Evolutionary conservation across 257 asterid species (phyloP).

Genomic region (Salvia hispanica): DNA sequence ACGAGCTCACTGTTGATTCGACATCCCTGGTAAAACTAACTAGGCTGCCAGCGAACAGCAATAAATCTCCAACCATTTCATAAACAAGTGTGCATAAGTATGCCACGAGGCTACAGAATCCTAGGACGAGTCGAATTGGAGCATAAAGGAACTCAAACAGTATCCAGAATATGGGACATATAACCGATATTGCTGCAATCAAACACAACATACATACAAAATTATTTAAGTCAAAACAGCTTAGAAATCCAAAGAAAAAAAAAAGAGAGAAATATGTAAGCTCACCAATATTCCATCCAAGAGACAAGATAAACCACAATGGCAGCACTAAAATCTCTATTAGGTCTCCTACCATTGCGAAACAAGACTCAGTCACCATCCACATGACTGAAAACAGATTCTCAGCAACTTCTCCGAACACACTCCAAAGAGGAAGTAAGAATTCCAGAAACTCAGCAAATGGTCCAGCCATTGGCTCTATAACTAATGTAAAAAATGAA

Average conservation of each 20-base stretch:
- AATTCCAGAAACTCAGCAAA: constrained; percentile 61
- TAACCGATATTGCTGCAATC: constrained; percentile 61
- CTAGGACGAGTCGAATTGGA: constrained; percentile 73
- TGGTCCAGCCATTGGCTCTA: constrained; percentile 73
- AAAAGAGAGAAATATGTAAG: constrained; percentile 1
- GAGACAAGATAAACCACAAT: constrained; percentile 53
- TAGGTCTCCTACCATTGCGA: constrained; percentile 53
- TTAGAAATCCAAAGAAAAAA: background rate
- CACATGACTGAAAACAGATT: constrained; percentile 67
- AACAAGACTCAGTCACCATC: constrained; percentile 62
- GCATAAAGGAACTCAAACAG: constrained; percentile 69
- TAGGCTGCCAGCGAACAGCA: constrained; percentile 61
- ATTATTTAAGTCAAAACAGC: constrained; percentile 16
- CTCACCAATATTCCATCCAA: constrained; percentile 71
- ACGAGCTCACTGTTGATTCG: constrained; percentile 69
- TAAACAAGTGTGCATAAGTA: constrained; percentile 45
- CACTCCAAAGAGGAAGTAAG: constrained; percentile 68
- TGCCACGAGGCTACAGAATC: constrained; percentile 53
- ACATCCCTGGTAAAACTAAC: constrained; percentile 62
- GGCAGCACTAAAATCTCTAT: constrained; percentile 76
- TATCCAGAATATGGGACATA: constrained; percentile 80
- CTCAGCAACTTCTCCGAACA: constrained; percentile 52
- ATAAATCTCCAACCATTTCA: constrained; percentile 48
- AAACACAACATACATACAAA: constrained; percentile 26
- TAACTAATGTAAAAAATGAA: constrained; percentile 53